Conservation (phyloP, 2,329 filamentous ascomycete species). For the Ophiostoma pallidulum region DNA sequence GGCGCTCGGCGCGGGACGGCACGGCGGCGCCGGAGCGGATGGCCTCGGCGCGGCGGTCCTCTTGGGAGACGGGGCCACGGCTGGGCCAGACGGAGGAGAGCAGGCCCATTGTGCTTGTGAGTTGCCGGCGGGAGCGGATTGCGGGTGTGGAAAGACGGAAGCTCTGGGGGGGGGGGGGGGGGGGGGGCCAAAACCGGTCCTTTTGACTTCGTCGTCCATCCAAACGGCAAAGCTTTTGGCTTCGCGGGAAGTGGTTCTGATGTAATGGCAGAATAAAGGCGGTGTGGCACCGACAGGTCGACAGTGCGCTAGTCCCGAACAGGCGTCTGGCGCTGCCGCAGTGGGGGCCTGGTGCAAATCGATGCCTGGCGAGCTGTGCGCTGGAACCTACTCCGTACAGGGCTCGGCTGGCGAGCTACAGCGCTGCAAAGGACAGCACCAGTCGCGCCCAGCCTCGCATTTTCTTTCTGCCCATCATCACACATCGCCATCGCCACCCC, state of each 20-base stretch:
- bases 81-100: conserved; percentile 29
- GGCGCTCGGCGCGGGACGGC: conserved; percentile 74
- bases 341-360: no score
- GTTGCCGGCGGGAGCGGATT: no score
- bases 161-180: not conserved
- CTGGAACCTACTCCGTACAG: no score
- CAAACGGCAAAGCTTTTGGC: not conserved
- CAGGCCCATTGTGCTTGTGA: conserved; percentile 37
- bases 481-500: no score
- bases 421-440: no score
- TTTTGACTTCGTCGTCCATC: not conserved
- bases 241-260: not conserved
- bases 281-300: conserved; percentile 1
- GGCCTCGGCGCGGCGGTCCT: conserved; percentile 41
- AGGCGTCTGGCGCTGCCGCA: not conserved
- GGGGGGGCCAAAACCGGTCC: not conserved
- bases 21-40: conserved; percentile 55
- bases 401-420: no score
- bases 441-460: no score
- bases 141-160: no score
- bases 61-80: conserved; percentile 27
- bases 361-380: no score
- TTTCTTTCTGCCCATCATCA: no score
- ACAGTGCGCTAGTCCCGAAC: no score
- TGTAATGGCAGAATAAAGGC: conserved; percentile 14